Evolutionary conservation across 495 filamentous ascomycete genomes (phyloP), one percentile per base, ranked within the genome.

Genomic region (Aspergillus indologenus): DNA sequence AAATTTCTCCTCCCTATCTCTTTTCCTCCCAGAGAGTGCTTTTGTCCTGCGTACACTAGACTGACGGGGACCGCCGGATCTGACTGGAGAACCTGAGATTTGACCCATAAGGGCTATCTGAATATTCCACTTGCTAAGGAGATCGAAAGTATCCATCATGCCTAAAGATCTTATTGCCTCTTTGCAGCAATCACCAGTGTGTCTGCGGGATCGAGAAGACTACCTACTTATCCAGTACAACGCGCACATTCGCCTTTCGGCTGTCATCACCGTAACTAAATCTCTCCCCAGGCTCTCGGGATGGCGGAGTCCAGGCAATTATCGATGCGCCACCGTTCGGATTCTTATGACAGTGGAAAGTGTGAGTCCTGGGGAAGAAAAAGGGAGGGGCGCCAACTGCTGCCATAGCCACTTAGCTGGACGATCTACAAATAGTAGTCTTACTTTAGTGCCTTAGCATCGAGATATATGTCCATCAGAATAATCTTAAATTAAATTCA

Each of bases 401-500:
- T 63, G 54, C 46, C 59, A 61, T 43, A 54, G 53, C 54, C 54
- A 59, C 56, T 60, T 40, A 53, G 54, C 50, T 60, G 46, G 46
- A 42, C 52, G 63, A 65, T 62, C 63, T 65, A 62, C 59, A 55
- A 65, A 62, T 65, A 50, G 57, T 48, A 59, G 26, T 49, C n/a
- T 40, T 40, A 40, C 34, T 15, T 40, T 40, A 40, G 34, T 40
- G 6, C 20, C 31, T n/a, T 54, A 54, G 18, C 9, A 54, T 54
- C n/a, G 18, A 11, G 34, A 53, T 48, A 48, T 48, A 48, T 48
- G 22, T 9, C 22, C 19, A 48, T 49, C 20, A 49, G 3, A 49
- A 21, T 49, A 49, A 49, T 49, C 18, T 22, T 49, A 49, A 49
- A 49, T 22, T 22, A 49, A 49, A 21, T 26, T 21, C 11, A 22